phyloP scores from a whole-genome alignment of 805 yeast species.

The Ascoidea tarda region DNA sequence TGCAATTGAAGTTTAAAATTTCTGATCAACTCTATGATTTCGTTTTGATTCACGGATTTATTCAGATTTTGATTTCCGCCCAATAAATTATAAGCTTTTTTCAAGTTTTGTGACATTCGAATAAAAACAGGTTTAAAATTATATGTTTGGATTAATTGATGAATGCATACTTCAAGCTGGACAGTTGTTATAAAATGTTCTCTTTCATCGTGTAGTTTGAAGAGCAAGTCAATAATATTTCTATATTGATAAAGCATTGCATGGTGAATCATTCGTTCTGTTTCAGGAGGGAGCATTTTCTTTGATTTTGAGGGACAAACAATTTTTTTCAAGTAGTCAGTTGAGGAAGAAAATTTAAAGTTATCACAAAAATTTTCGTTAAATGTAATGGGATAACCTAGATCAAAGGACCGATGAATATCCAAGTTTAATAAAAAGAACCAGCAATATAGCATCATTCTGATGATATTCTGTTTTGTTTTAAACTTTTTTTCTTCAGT shows the following conservation, averaged over 20 bases:
- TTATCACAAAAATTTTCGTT: slow-evolving; percentile 6
- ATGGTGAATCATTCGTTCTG: neutral
- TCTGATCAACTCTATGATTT: slow-evolving; percentile 5
- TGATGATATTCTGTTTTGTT: slow-evolving; percentile 4
- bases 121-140: neutral
- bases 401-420: slow-evolving; percentile 8
- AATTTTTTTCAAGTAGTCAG: neutral
- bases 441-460: slow-evolving; percentile 2
- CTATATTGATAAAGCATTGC: neutral
- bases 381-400: slow-evolving; percentile 8
- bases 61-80: slow-evolving; percentile 6
- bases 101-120: slow-evolving; percentile 4
- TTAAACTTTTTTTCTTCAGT: neutral
- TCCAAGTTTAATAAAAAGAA: slow-evolving; percentile 5
- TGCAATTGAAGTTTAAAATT: slow-evolving; percentile 7
- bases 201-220: neutral
- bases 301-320: too few species aligned
- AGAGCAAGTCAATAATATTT: slow-evolving; percentile 1
- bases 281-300: too few species aligned
- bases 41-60: slow-evolving; percentile 5
- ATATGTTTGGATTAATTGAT: neutral
- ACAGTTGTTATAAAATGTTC: neutral
- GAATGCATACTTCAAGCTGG: neutral
- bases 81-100: slow-evolving; percentile 4
- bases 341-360: neutral